A percentile compares a stretch with the other conserved stretches of the same genome.
phyloP scores from a whole-genome alignment of 164 flowering plant genomes.

The Magnolia changhungtana region DNA sequence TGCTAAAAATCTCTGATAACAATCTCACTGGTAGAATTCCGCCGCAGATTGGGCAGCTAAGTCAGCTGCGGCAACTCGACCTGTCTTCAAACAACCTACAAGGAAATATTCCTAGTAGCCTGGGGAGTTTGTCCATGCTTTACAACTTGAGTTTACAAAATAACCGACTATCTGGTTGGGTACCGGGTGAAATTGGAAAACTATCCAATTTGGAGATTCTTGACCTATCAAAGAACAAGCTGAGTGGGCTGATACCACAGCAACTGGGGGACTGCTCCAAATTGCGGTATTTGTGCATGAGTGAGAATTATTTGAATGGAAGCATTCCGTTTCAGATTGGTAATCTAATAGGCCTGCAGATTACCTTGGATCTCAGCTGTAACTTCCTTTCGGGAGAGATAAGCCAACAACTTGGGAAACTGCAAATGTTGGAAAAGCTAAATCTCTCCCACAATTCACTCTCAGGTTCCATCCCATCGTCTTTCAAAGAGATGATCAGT shows the following conservation, averaged over 20 bases:
- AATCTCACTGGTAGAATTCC: conserved; percentile 1
- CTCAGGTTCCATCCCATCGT: conserved; percentile 17
- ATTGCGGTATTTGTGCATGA: conserved; percentile 1
- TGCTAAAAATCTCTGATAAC: background rate
- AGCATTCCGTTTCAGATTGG: conserved; percentile 11
- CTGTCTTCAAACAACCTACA: conserved; percentile 12
- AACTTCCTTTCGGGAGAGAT: background rate
- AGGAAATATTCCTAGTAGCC: conserved; percentile 14
- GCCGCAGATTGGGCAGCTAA: background rate
- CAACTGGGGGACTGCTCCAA: conserved; percentile 4
- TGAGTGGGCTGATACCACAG: conserved; percentile 1
- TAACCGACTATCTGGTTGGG: background rate
- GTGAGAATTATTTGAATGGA: conserved; percentile 5
- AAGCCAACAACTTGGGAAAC: conserved; percentile 3
- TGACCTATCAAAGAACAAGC: background rate
- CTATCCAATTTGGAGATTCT: background rate
- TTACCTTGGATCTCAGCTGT: background rate
- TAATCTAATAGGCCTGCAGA: background rate
- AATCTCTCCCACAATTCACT: conserved; percentile 20
- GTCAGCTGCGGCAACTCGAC: background rate
- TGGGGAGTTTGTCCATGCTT: background rate
- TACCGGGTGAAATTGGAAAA: conserved; percentile 5
- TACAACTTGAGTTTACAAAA: conserved; percentile 5
- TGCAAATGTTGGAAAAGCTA: conserved; percentile 2
- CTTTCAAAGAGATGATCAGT: conserved; percentile 7